Evolutionary conservation across 192 early-diverging fungal species (phyloP).

Genomic region (Backusella tarrabulga): DNA sequence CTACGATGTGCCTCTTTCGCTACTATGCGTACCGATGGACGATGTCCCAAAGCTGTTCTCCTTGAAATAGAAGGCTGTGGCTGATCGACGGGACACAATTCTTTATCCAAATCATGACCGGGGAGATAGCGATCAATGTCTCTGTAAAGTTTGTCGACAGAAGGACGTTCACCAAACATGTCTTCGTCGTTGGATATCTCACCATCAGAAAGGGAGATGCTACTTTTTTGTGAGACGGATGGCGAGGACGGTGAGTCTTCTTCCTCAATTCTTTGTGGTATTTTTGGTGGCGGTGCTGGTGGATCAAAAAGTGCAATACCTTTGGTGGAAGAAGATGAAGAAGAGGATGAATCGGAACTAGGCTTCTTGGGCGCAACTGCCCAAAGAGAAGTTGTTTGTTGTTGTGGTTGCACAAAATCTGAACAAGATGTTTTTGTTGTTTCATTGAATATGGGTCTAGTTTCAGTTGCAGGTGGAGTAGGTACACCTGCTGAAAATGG

Average conservation of each 20-base stretch:
- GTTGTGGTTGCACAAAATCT: neutral
- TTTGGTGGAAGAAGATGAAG: neutral
- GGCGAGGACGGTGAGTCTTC: neutral
- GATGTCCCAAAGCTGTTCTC: constrained; percentile 21
- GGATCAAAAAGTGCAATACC: constrained; percentile 3
- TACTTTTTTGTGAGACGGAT: neutral
- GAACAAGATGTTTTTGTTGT: neutral
- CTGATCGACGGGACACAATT: constrained; percentile 38
- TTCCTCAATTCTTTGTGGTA: neutral
- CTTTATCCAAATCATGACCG: constrained; percentile 68
- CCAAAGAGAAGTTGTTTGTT: constrained; percentile 2
- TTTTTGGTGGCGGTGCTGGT: neutral
- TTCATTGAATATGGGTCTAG: neutral
- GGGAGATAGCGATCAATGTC: constrained; percentile 69
- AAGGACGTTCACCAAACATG: constrained; percentile 58
- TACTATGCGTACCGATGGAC: constrained; percentile 45
- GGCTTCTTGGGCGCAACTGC: neutral
- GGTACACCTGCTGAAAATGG: neutral
- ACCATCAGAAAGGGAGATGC: neutral
- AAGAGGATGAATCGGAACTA: neutral
- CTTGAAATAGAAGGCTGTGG: neutral
- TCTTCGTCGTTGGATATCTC: constrained; percentile 10
- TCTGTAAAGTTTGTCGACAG: constrained; percentile 61
- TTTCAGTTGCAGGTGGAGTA: neutral
- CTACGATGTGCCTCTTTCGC: constrained; percentile 39